phyloP scores from a whole-genome alignment of 208 protist species.

The Porcisia hertigi region DNA sequence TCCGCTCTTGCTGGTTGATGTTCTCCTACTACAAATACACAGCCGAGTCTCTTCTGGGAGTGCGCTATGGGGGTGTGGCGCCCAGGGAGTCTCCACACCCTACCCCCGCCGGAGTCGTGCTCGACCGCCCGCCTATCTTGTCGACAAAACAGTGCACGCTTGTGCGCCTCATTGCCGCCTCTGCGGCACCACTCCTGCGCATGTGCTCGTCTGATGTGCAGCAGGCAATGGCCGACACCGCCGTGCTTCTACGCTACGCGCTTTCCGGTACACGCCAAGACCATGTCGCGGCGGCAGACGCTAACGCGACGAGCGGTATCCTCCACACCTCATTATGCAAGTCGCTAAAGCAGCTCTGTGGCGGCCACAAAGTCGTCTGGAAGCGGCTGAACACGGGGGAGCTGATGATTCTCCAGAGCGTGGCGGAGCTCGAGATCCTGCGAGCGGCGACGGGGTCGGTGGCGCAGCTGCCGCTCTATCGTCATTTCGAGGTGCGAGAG shows the following conservation, averaged over 20 bases:
- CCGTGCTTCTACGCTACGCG: slow-evolving; percentile 55
- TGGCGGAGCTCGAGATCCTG: slow-evolving; percentile 75
- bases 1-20: slow-evolving; percentile 85
- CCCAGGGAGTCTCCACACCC: not conserved
- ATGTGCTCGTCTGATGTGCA: slow-evolving; percentile 85
- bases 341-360: slow-evolving; percentile 28
- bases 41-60: slow-evolving; percentile 43
- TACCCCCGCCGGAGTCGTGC: not conserved
- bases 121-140: slow-evolving; percentile 24
- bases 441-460: slow-evolving; percentile 72
- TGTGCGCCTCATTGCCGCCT: slow-evolving; percentile 61
- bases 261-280: slow-evolving; percentile 20
- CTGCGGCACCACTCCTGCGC: slow-evolving; percentile 64
- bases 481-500: slow-evolving; percentile 81
- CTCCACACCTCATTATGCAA: slow-evolving; percentile 15
- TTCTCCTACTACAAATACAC: slow-evolving; percentile 79
- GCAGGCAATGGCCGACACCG: slow-evolving; percentile 71
- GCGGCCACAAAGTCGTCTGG: slow-evolving; percentile 30
- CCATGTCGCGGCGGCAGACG: slow-evolving; percentile 22
- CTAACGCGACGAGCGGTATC: slow-evolving; percentile 12
- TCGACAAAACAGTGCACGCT: slow-evolving; percentile 42
- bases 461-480: slow-evolving; percentile 73
- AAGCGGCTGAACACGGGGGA: slow-evolving; percentile 60
- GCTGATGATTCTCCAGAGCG: slow-evolving; percentile 62
- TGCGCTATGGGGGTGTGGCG: slow-evolving; percentile 17